A percentile compares a stretch with the other conserved stretches of the same genome.
These are phyloP conservation scores for Microthlaspi erraticum DNA, from an alignment of 345 rosid species.

Conservation along the genomic window DNA sequence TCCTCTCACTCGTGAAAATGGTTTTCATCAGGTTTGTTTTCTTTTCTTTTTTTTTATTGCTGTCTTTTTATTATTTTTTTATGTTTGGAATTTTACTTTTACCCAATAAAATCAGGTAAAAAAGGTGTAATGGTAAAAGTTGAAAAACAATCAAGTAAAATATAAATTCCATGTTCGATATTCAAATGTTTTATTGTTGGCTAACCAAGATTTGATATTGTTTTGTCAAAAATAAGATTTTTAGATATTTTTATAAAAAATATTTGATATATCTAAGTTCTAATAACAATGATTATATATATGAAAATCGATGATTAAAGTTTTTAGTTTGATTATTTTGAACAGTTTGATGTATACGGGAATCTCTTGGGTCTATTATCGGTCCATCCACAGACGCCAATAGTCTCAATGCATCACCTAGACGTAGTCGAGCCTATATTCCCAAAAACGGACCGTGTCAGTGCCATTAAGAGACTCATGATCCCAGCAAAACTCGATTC, in stretches of 20 bases:
- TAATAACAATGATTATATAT: too few relatives aligned
- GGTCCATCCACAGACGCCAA: conserved; percentile 73
- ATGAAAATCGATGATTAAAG: too few relatives aligned
- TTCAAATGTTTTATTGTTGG: neutral
- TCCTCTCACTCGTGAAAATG: conserved; percentile 69
- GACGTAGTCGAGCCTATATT: conserved; percentile 68
- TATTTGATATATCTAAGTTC: too few relatives aligned
- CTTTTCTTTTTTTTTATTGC: neutral
- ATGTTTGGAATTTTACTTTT: too few relatives aligned
- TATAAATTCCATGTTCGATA: too few relatives aligned
- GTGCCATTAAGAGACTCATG: conserved; percentile 52
- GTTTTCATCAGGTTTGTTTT: conserved; percentile 80
- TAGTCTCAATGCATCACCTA: conserved; percentile 75
- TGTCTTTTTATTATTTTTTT: too few relatives aligned
- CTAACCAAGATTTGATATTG: neutral
- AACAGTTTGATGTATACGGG: conserved; percentile 66
- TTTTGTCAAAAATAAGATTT: neutral
- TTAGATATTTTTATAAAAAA: too few relatives aligned
- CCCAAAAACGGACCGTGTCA: conserved; percentile 50
- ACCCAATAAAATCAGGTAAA: too few relatives aligned
- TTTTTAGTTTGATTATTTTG: neutral
- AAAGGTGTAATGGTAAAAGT: too few relatives aligned
- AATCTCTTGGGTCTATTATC: conserved; percentile 63
- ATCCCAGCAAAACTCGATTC: conserved; percentile 63
- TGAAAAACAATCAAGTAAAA: too few relatives aligned